A percentile compares a stretch with the other conserved stretches of the same genome.
phyloP scores from a whole-genome alignment of 2,329 filamentous ascomycete genomes.

The Claviceps paspali region DNA sequence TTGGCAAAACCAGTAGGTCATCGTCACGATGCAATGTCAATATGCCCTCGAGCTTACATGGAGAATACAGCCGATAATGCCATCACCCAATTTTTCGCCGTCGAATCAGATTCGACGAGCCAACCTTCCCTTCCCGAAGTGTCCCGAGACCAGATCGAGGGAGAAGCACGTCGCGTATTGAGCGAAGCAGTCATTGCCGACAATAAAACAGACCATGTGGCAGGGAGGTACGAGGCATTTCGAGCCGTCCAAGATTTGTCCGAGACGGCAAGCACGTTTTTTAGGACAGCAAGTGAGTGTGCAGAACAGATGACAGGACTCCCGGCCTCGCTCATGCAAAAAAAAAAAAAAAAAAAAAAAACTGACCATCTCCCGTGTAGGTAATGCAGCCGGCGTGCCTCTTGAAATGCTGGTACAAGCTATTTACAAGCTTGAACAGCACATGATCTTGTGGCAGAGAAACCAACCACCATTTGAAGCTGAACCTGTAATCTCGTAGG shows the following conservation, averaged over 20 bases:
- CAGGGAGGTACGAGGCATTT: constrained; percentile 17
- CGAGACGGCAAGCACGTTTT: constrained; percentile 16
- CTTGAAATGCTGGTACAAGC: constrained; percentile 19
- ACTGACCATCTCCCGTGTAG: too few species aligned
- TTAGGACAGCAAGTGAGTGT: constrained; percentile 17
- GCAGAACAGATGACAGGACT: background rate
- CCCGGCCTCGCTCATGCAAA: too few species aligned
- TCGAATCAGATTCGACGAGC: constrained; percentile 10
- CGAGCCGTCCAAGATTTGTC: constrained; percentile 17
- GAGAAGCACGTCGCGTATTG: constrained; percentile 10
- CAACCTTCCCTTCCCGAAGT: constrained; percentile 9
- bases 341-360: too few species aligned
- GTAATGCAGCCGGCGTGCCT: constrained; percentile 18
- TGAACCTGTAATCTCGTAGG: background rate
- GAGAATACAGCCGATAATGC: constrained; percentile 13
- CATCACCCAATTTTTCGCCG: constrained; percentile 21
- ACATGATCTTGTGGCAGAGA: constrained; percentile 20
- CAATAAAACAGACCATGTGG: background rate
- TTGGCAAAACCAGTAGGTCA: constrained; percentile 19
- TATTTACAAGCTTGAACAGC: constrained; percentile 23
- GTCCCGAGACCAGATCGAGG: constrained; percentile 14
- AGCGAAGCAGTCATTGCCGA: constrained; percentile 7
- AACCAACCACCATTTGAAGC: constrained; percentile 1
- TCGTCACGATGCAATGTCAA: background rate
- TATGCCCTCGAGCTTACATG: background rate